Percentiles rank a stretch among this genome's conserved stretches.
phyloP scores from a whole-genome alignment of 805 yeast species.

The Lachancea dasiensis region DNA sequence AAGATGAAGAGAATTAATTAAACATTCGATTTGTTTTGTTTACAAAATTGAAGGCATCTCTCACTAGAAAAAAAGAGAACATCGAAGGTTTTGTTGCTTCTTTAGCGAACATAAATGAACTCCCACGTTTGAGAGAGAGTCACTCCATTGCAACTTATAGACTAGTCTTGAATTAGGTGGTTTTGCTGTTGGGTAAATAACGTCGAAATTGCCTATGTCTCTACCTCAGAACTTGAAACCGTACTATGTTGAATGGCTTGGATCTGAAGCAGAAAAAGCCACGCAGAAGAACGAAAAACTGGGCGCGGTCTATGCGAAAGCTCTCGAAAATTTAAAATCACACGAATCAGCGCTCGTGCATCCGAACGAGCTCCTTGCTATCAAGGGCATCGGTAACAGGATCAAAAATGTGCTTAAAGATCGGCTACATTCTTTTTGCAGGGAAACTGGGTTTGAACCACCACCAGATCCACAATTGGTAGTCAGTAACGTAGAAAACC shows the following conservation, averaged over 20 bases:
- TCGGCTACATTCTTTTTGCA: conserved; percentile 49
- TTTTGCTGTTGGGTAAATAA: too few relatives aligned
- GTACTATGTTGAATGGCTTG: conserved; percentile 53
- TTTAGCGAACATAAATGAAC: too few relatives aligned
- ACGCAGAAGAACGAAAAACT: conserved; percentile 45
- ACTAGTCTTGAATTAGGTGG: too few relatives aligned
- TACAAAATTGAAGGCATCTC: too few relatives aligned
- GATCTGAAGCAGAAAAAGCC: conserved; percentile 44
- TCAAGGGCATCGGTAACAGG: conserved; percentile 69
- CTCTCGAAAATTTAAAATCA: conserved; percentile 43
- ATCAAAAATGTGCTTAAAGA: conserved; percentile 47
- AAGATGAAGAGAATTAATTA: too few relatives aligned
- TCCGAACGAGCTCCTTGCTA: conserved; percentile 51
- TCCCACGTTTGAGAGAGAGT: too few relatives aligned
- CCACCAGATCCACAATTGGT: conserved; percentile 34
- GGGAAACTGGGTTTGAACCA: conserved; percentile 39
- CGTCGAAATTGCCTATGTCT: conserved; percentile 37
- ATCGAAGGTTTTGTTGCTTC: too few relatives aligned
- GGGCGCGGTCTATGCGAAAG: conserved; percentile 49
- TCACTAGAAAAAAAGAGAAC: too few relatives aligned
- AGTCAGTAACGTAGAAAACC: conserved; percentile 15
- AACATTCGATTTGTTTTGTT: too few relatives aligned
- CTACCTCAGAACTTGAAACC: conserved; percentile 44
- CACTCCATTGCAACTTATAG: too few relatives aligned
- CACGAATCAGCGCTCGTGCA: conserved; percentile 41